Conservation (phyloP, 1,284 basidiomycete species). For the Vanrija humicola region DNA sequence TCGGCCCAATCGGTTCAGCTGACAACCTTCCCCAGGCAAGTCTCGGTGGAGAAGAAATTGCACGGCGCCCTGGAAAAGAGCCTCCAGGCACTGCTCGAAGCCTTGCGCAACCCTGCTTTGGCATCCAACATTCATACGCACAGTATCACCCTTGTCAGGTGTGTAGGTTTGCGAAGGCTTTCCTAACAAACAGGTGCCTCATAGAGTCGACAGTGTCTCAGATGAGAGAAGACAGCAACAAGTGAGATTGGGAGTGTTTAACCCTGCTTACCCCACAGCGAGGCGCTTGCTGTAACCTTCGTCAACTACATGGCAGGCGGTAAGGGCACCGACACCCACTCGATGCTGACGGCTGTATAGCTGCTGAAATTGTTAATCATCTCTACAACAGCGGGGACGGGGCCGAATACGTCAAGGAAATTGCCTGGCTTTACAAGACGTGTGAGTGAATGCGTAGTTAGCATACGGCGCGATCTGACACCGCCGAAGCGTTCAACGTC, state of each 20-base stretch:
- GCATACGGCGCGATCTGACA: too few relatives aligned
- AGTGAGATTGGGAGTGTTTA: neutral
- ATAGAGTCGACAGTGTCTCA: constrained; percentile 4
- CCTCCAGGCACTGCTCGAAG: neutral
- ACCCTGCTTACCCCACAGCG: neutral
- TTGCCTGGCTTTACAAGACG: constrained; percentile 16
- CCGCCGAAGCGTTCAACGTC: constrained; percentile 7
- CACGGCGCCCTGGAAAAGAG: neutral
- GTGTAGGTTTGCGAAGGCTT: neutral
- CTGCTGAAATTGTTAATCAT: neutral
- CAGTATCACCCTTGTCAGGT: constrained; percentile 3
- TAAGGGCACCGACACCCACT: neutral
- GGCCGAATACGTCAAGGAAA: constrained; percentile 4
- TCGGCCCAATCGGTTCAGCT: neutral
- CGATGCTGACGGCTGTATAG: neutral
- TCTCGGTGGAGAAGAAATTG: constrained; percentile 39
- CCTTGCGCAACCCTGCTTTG: neutral
- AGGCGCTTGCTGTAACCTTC: neutral
- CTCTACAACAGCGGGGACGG: neutral
- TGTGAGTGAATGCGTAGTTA: too few relatives aligned
- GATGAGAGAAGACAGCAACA: neutral
- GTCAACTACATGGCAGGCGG: neutral
- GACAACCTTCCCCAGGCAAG: constrained; percentile 1
- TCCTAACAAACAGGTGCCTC: constrained; percentile 1
- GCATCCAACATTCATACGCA: neutral